Base-by-base conservation (phyloP, 805 yeast genomes). In the Blastobotrys chiropterorum region DNA sequence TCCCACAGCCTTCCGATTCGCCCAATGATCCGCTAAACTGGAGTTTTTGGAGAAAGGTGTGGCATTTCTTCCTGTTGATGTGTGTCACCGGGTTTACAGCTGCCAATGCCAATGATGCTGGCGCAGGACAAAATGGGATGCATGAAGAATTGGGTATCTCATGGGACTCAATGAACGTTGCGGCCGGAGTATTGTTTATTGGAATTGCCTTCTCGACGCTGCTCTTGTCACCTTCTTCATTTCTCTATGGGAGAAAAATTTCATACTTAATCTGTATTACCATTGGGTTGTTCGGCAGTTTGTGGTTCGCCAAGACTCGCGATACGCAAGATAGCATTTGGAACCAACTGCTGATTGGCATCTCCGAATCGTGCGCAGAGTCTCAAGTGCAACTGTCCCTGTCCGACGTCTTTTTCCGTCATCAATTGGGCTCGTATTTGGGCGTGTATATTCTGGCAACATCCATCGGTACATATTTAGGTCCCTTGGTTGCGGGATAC, bases 321-420 rank as follows among this genome's bases (percentile, higher is more conserved):
- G 65, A 60, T 3, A 78, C 85, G 0, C 57, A 74, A 3, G 92
- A 83, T 62, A 78, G 87, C 0, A 77, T 85, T 39, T 83, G 88
- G 87, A 82, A 87, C 0, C 92, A 85, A 65, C 66, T 85, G 42
- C 84, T 86, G 65, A 87, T 85, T 17, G 94, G 94, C 11, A 81
- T 84, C 17, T 75, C 83, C 14, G 92, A 85, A 65, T 77, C 86
- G 11, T 83, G 86, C 64, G 86, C 85, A 30, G 95, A 86, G 65
- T 81, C 89, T 3, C 83, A 89, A 65, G 54, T 90, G 77, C 71
- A 76, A 79, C 58, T 83, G 81, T 46, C 75, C 73, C 59, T 78
- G 17, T 72, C 88, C 2, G 95, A 88, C 65, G 78, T 86, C 65
- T 87, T 79, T 63, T 87, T 75, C 68, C 85, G 82, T 58, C 95